phyloP scores from a whole-genome alignment of 345 rosid genomes.

The Sapria himalayana region DNA sequence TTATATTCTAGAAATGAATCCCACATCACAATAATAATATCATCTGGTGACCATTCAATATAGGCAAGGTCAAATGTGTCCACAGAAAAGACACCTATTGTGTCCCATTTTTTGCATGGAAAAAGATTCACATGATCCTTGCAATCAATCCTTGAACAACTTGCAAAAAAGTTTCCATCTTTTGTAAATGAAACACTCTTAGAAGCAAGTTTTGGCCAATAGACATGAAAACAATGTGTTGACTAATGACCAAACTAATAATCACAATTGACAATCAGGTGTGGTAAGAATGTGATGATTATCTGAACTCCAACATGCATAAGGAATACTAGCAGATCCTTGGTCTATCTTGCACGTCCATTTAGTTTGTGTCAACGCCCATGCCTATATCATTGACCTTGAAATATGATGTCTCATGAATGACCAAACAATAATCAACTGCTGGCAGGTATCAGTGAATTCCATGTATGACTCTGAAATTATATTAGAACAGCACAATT shows the following conservation, averaged over 20 bases:
- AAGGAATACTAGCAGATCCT: constrained; percentile 88
- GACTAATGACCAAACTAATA: constrained; percentile 80
- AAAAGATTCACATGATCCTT: constrained; percentile 77
- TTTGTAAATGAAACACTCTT: constrained; percentile 60
- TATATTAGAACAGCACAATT: no score
- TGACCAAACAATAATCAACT: no score
- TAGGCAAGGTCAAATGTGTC: constrained; percentile 85
- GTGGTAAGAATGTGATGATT: constrained; percentile 88
- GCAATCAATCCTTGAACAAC: constrained; percentile 84
- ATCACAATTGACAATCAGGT: constrained; percentile 68
- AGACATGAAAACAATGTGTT: constrained; percentile 95
- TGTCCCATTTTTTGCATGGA: constrained; percentile 82
- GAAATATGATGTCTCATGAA: no score
- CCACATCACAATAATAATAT: constrained; percentile 63
- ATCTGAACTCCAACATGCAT: constrained; percentile 97
- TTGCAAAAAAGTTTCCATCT: constrained; percentile 78
- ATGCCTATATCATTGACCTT: constrained; percentile 85
- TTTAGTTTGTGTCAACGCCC: constrained; percentile 79
- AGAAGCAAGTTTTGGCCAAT: constrained; percentile 86
- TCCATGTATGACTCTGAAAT: no score
- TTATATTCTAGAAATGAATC: constrained; percentile 85
- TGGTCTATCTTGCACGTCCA: constrained; percentile 98
- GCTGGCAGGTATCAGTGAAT: no score
- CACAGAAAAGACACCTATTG: constrained; percentile 78
- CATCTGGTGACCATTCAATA: constrained; percentile 92